Conservation (phyloP, 768 basidiomycete species). For the Tulasnella sp. region DNA sequence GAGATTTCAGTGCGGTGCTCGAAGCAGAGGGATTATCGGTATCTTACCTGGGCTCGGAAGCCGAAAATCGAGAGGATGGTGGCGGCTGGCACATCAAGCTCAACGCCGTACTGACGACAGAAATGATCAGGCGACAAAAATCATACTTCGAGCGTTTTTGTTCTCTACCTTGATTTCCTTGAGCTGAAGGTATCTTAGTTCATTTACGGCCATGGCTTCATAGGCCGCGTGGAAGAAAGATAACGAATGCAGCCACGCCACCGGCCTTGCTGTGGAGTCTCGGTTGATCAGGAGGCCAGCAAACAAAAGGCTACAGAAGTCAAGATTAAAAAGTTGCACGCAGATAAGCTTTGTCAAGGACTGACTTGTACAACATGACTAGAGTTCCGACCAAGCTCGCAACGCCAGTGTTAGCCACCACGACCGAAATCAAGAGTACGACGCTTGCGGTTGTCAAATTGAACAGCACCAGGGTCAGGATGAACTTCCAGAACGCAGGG, state of each 20-base stretch:
- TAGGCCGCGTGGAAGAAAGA: constrained; percentile 99
- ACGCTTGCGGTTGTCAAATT: constrained; percentile 94
- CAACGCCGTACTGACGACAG: constrained; percentile 77
- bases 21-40: not conserved
- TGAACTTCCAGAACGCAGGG: constrained; percentile 94
- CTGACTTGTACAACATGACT: constrained; percentile 98
- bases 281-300: constrained; percentile 95
- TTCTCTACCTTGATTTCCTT: constrained; percentile 79
- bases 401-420: constrained; percentile 78
- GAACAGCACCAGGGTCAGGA: constrained; percentile 92
- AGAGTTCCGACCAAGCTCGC: constrained; percentile 92
- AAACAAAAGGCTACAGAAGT: constrained; percentile 68
- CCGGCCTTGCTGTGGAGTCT: constrained; percentile 63
- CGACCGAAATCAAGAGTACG: constrained; percentile 84
- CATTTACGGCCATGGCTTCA: constrained; percentile 96
- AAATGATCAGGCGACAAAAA: not conserved
- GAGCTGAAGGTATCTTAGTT: constrained; percentile 86
- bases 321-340: not conserved
- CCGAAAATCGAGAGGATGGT: constrained; percentile 94
- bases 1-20: not conserved
- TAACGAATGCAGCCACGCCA: constrained; percentile 83
- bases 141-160: not conserved
- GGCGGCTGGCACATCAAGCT: constrained; percentile 93
- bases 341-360: constrained; percentile 24
- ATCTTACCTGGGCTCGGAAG: constrained; percentile 72